A percentile compares a stretch with the other conserved stretches of the same genome.
Conservation (phyloP, 495 filamentous ascomycete species). For the Cercophora sp. region DNA sequence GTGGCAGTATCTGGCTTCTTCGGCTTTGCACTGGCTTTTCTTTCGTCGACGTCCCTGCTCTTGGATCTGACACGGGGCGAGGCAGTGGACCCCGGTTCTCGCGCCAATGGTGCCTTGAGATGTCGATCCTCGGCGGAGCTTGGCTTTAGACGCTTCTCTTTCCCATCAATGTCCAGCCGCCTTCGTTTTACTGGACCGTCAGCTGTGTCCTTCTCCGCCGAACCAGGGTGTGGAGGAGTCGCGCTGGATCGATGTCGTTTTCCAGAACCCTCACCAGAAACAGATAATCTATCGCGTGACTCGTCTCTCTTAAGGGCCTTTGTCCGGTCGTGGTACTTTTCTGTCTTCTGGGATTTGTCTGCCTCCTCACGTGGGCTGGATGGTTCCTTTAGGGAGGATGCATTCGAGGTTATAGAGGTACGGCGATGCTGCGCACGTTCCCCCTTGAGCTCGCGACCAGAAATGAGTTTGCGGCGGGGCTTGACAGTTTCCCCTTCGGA, state of each 20-base stretch:
- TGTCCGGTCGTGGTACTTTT: slow-evolving; percentile 47
- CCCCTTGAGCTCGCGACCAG: slow-evolving; percentile 54
- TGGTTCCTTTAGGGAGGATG: slow-evolving; percentile 37
- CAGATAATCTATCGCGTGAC: slow-evolving; percentile 49
- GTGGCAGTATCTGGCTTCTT: slow-evolving; percentile 28
- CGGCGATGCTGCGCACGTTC: slow-evolving; percentile 50
- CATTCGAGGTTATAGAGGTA: slow-evolving; percentile 45
- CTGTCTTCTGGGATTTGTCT: slow-evolving; percentile 35
- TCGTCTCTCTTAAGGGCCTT: slow-evolving; percentile 53
- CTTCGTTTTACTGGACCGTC: slow-evolving; percentile 50
- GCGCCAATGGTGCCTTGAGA: slow-evolving; percentile 32
- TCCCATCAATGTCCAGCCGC: slow-evolving; percentile 43
- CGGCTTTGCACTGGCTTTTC: slow-evolving; percentile 32
- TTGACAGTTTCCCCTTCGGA: slow-evolving; percentile 53
- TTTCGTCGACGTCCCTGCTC: slow-evolving; percentile 36
- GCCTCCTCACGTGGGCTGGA: slow-evolving; percentile 43
- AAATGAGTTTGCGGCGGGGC: slow-evolving; percentile 57
- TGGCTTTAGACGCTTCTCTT: slow-evolving; percentile 38
- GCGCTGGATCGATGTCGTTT: slow-evolving; percentile 66
- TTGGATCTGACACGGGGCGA: slow-evolving; percentile 21
- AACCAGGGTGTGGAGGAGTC: slow-evolving; percentile 60
- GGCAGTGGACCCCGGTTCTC: slow-evolving; percentile 27
- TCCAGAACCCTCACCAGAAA: slow-evolving; percentile 45
- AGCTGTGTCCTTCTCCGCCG: slow-evolving; percentile 50
- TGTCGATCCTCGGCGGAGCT: slow-evolving; percentile 40